A percentile compares a stretch with the other conserved stretches of the same genome.
These are phyloP conservation scores for Noccaea caerulescens DNA, from an alignment of 345 rosid genomes.

Conservation along the genomic window DNA sequence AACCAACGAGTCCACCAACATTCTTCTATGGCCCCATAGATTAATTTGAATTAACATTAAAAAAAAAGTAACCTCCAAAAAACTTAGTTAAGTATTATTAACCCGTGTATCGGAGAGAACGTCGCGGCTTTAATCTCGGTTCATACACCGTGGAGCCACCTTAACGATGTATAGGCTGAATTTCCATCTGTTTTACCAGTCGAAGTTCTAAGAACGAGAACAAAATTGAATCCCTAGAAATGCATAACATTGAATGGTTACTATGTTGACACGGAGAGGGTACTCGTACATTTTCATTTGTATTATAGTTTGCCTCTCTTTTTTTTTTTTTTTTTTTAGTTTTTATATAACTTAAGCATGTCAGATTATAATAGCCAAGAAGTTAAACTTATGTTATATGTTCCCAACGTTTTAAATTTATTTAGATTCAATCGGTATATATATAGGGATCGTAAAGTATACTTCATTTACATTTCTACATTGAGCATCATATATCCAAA, in stretches of 20 bases:
- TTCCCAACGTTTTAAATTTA: too few species aligned
- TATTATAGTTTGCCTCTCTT: too few species aligned
- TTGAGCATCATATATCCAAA: too few species aligned
- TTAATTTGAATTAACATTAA: slow-evolving; percentile 1
- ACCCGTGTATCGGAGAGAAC: slow-evolving; percentile 47
- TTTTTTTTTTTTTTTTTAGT: too few species aligned
- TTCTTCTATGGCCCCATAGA: slow-evolving; percentile 37
- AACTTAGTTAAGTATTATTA: slow-evolving; percentile 15
- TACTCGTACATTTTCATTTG: background rate
- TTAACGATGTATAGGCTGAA: slow-evolving; percentile 16
- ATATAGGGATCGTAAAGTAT: too few species aligned
- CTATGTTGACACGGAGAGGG: slow-evolving; percentile 28
- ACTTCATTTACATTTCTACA: too few species aligned
- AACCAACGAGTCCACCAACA: slow-evolving; percentile 45
- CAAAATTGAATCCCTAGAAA: slow-evolving; percentile 36
- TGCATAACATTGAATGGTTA: slow-evolving; percentile 34
- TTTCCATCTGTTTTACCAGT: slow-evolving; percentile 21
- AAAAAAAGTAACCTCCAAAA: background rate
- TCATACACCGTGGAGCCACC: slow-evolving; percentile 43
- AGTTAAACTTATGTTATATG: too few species aligned
- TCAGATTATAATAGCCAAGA: background rate
- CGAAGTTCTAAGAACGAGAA: slow-evolving; percentile 35
- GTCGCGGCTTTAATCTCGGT: slow-evolving; percentile 49
- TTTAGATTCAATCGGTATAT: too few species aligned
- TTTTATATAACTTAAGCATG: too few species aligned